A percentile compares a stretch with the other conserved stretches of the same genome.
Conservation (phyloP, 805 yeast genomes). For the Dipodascus albidus region DNA sequence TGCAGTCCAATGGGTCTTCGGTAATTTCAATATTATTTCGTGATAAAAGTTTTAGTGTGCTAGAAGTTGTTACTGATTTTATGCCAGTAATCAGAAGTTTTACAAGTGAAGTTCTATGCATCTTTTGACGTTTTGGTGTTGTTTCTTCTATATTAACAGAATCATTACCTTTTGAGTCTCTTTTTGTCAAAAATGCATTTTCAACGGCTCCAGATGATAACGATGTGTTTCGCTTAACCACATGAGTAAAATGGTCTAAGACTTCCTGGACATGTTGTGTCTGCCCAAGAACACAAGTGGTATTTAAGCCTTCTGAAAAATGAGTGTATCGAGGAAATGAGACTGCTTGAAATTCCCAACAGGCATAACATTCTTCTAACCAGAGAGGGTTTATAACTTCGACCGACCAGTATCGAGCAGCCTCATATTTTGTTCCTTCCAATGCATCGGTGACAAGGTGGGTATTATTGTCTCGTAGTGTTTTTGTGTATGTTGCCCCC, state of each 20-base stretch:
- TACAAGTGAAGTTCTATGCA: slow-evolving; percentile 8
- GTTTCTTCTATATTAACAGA: slow-evolving; percentile 3
- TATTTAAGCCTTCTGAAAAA: slow-evolving; percentile 32
- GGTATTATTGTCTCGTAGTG: slow-evolving; percentile 51
- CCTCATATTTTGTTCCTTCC: slow-evolving; percentile 62
- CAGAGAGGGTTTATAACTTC: slow-evolving; percentile 69
- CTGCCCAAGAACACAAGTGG: slow-evolving; percentile 41
- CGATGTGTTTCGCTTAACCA: slow-evolving; percentile 11
- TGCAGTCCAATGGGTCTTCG: slow-evolving; percentile 29
- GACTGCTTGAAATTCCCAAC: slow-evolving; percentile 45
- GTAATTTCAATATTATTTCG: slow-evolving; percentile 42
- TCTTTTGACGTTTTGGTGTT: slow-evolving; percentile 6
- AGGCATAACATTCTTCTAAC: slow-evolving; percentile 70
- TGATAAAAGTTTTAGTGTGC: slow-evolving; percentile 22
- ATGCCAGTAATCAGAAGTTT: slow-evolving; percentile 18
- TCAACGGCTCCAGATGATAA: no score
- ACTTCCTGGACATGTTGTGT: slow-evolving; percentile 34
- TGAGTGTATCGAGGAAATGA: slow-evolving; percentile 36
- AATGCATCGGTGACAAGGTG: slow-evolving; percentile 60
- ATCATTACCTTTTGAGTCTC: no score
- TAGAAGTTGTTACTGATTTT: slow-evolving; percentile 7
- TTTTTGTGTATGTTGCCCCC: slow-evolving; percentile 69
- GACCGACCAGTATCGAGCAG: slow-evolving; percentile 61
- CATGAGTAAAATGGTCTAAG: slow-evolving; percentile 30
- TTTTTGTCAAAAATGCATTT: no score